Base-by-base conservation (phyloP, 345 rosid genomes). In the Noccaea caerulescens region DNA sequence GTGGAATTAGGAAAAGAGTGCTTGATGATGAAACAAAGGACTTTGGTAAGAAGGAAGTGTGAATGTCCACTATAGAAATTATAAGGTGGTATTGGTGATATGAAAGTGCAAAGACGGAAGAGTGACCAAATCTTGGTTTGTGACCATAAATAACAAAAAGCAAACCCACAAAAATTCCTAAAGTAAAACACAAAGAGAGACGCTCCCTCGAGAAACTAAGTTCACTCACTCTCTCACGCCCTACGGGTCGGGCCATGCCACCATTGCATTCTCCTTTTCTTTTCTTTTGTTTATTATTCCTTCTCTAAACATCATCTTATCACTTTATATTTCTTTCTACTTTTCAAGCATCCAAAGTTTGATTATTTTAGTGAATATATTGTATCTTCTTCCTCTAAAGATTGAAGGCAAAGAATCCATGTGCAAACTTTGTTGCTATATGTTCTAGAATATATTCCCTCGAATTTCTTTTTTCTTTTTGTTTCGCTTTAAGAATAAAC, bases 91-190 rank as follows among this genome's bases (percentile, higher is more conserved):
- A 45, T 30, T 63, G 70, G 70, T 53, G 69, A 60, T 34, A 60
- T 51, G 68, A 59, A 74, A 74, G 68, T 60, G 69, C 69, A 53
- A 72, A 55, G 70, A 38, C 44, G 5, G 41, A 41, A 50, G 30
- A 47, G 72, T 66, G 61, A 41, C 61, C 58, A 58, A 67, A 66
- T 45, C 63, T 61, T 75, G 63, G 69, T 52, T 60, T 75, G 73
- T 75, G 73, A 68, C 73, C 73, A 75, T 75, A 75, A 61, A 68
- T 67, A 68, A 75, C 73, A 68, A 75, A 75, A 75, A 75, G 79
- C 78, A 68, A 75, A 68, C 56, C 78, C 72, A 52, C 68, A 16
- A 23, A 39, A 30, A 1, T 10, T 66, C 37, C 23, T 42, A 66
- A 74, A 74, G 72, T 52, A 67, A 33, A 33, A 59, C 18, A 73